These are phyloP conservation scores for Pichia sp. DNA, from an alignment of 1,139 yeast genomes.

Conservation along the genomic window DNA sequence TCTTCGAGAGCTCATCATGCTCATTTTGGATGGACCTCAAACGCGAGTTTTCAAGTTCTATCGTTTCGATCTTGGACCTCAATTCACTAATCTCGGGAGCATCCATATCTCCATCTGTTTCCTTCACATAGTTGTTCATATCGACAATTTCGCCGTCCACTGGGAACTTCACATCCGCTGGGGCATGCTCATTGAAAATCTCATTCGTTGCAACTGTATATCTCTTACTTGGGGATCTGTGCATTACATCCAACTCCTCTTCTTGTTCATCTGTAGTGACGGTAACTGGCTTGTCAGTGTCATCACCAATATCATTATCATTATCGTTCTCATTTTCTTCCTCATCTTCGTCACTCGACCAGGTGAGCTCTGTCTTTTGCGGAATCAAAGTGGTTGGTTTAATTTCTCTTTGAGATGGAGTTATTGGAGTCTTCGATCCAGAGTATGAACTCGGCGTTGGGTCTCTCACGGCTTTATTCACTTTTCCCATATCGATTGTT, in stretches of 20 bases:
- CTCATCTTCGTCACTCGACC: slow-evolving; percentile 83
- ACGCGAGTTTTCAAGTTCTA: slow-evolving; percentile 8
- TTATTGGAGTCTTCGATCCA: slow-evolving; percentile 11
- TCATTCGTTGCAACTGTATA: slow-evolving; percentile 13
- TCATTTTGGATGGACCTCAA: slow-evolving; percentile 4
- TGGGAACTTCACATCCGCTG: slow-evolving; percentile 12
- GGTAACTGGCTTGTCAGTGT: neutral
- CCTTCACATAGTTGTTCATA: too few relatives aligned
- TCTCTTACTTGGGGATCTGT: slow-evolving; percentile 14
- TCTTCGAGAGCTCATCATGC: slow-evolving; percentile 6
- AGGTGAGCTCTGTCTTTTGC: slow-evolving; percentile 66
- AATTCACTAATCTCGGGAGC: too few relatives aligned
- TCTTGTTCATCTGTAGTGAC: neutral
- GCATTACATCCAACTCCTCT: slow-evolving; percentile 1
- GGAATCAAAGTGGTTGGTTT: slow-evolving; percentile 68
- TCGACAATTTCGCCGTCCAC: slow-evolving; percentile 9
- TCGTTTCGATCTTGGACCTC: slow-evolving; percentile 20
- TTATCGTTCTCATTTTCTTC: slow-evolving; percentile 32
- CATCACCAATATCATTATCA: neutral
- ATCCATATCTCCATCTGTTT: too few relatives aligned
- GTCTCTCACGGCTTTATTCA: slow-evolving; percentile 3
- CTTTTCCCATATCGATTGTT: slow-evolving; percentile 6
- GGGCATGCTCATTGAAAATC: slow-evolving; percentile 13
- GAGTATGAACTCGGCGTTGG: neutral
- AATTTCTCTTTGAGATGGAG: slow-evolving; percentile 30